Conservation (phyloP, 306 rosid species). For the Glycyrrhiza uralensis region DNA sequence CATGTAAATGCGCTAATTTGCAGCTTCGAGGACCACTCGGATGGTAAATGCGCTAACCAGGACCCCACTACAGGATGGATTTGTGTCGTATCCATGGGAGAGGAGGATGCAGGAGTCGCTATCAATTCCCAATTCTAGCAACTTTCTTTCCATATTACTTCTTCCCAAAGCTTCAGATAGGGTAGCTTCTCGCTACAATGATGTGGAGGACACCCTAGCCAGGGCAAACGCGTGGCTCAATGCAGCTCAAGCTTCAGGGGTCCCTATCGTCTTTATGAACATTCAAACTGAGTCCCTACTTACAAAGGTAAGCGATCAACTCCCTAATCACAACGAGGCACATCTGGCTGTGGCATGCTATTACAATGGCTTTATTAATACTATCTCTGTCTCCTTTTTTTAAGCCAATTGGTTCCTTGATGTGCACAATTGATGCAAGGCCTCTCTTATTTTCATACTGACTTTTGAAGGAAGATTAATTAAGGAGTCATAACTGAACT, state of each 20-base stretch:
- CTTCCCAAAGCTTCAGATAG: conserved; percentile 88
- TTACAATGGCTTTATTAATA: neutral
- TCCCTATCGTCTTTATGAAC: conserved; percentile 83
- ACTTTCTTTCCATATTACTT: conserved; percentile 66
- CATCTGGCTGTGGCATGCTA: neutral
- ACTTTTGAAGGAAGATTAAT: neutral
- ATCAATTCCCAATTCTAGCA: conserved; percentile 69
- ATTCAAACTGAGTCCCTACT: conserved; percentile 91
- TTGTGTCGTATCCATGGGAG: conserved; percentile 87
- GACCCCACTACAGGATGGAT: conserved; percentile 77
- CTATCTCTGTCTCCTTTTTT: neutral
- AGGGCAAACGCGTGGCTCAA: conserved; percentile 91
- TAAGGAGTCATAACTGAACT: neutral
- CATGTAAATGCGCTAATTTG: conserved; percentile 8
- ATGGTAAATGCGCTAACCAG: conserved; percentile 70
- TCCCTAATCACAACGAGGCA: neutral
- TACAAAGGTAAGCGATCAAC: conserved; percentile 59
- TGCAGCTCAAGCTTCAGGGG: conserved; percentile 81
- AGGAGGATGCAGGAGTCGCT: conserved; percentile 76
- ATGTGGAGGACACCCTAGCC: conserved; percentile 85
- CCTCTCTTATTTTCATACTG: neutral
- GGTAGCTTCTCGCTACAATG: conserved; percentile 74
- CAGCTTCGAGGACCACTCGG: conserved; percentile 71
- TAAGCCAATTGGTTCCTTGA: neutral
- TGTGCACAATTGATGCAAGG: neutral